These are phyloP conservation scores for Rhodotorula toruloides DNA, from an alignment of 768 basidiomycete genomes.

Conservation along the genomic window DNA sequence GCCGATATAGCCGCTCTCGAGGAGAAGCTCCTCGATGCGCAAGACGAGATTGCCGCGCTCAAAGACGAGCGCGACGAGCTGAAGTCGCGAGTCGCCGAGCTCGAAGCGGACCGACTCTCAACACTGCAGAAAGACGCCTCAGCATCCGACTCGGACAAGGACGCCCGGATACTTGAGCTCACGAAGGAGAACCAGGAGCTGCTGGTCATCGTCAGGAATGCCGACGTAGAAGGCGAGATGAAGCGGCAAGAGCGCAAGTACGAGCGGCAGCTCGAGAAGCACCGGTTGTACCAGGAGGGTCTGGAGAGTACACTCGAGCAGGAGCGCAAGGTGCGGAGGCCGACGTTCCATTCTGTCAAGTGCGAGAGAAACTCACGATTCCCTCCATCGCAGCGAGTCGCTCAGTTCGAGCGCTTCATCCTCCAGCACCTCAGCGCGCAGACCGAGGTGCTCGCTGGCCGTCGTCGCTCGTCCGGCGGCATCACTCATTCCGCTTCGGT, in stretches of 20 bases:
- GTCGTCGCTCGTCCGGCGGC: slow-evolving; percentile 16
- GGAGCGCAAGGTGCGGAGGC: slow-evolving; percentile 39
- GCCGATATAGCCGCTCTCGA: slow-evolving; percentile 9
- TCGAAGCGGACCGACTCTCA: slow-evolving; percentile 42
- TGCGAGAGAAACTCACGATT: too few relatives aligned
- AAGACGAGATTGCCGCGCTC: slow-evolving; percentile 75
- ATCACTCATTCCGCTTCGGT: slow-evolving; percentile 11
- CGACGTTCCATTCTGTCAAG: background rate
- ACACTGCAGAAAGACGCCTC: slow-evolving; percentile 2
- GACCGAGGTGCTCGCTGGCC: slow-evolving; percentile 13
- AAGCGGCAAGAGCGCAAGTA: slow-evolving; percentile 26
- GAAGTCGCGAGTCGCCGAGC: slow-evolving; percentile 60
- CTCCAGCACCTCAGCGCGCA: slow-evolving; percentile 29
- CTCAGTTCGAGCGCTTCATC: slow-evolving; percentile 39
- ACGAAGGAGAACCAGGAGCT: slow-evolving; percentile 30
- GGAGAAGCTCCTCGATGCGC: slow-evolving; percentile 35
- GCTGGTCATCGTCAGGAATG: slow-evolving; percentile 34
- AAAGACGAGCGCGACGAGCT: slow-evolving; percentile 62
- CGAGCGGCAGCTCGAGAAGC: slow-evolving; percentile 24
- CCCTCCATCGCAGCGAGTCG: slow-evolving; percentile 19
- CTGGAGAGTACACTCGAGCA: slow-evolving; percentile 23
- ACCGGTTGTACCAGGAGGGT: slow-evolving; percentile 18
- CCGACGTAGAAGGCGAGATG: slow-evolving; percentile 31
- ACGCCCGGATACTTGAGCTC: slow-evolving; percentile 12
- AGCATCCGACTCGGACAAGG: slow-evolving; percentile 10